These are phyloP conservation scores for Yamadazyma phyllophila DNA, from an alignment of 805 yeast species.

Conservation along the genomic window DNA sequence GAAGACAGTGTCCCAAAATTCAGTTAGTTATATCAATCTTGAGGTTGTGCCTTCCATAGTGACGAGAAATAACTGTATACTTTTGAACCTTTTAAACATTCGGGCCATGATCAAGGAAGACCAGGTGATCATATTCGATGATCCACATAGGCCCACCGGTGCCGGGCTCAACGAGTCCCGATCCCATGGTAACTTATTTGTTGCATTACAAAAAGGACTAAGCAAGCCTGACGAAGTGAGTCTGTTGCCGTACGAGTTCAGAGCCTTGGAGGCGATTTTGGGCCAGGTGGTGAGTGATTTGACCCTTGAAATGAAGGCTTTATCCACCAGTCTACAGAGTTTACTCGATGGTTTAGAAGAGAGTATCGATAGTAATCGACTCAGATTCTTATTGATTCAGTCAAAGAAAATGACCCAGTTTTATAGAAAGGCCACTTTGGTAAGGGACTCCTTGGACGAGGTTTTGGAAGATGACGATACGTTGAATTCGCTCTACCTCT, in stretches of 20 bases:
- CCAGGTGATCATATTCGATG: slow-evolving; percentile 46
- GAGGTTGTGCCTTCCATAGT: slow-evolving; percentile 60
- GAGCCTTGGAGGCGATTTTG: slow-evolving; percentile 86
- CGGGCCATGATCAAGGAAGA: slow-evolving; percentile 54
- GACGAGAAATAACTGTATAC: slow-evolving; percentile 45
- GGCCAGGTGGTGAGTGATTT: slow-evolving; percentile 76
- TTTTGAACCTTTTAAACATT: slow-evolving; percentile 48
- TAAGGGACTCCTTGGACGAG: slow-evolving; percentile 82
- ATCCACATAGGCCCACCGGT: slow-evolving; percentile 20
- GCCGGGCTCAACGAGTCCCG: slow-evolving; percentile 46
- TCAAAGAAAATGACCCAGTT: slow-evolving; percentile 83
- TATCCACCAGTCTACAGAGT: slow-evolving; percentile 69
- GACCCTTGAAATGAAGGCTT: slow-evolving; percentile 84
- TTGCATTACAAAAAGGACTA: slow-evolving; percentile 41
- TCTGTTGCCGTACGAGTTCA: slow-evolving; percentile 76
- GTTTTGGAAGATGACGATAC: slow-evolving; percentile 85
- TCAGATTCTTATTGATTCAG: slow-evolving; percentile 76
- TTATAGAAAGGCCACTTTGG: slow-evolving; percentile 76
- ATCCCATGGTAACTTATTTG: slow-evolving; percentile 42
- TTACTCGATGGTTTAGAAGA: slow-evolving; percentile 76
- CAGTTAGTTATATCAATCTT: slow-evolving; percentile 22
- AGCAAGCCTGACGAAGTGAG: slow-evolving; percentile 25
- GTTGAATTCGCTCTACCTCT: slow-evolving; percentile 73
- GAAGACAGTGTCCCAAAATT: slow-evolving; percentile 20
- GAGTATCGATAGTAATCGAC: slow-evolving; percentile 74